phyloP scores from a whole-genome alignment of 306 rosid genomes.

The Cicer chorassanicum region DNA sequence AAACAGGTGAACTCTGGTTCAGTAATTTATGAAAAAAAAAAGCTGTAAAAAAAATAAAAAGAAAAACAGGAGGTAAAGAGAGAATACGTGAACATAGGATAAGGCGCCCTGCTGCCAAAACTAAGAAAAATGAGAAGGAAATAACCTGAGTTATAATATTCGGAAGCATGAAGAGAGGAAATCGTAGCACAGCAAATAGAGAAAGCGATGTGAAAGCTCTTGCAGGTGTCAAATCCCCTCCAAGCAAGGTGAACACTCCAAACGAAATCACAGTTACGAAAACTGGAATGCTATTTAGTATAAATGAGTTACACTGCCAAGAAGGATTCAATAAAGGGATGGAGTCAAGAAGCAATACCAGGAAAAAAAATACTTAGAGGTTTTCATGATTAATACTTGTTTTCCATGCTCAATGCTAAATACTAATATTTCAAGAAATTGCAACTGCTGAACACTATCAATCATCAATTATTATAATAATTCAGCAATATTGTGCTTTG shows the following conservation, averaged over 20 bases:
- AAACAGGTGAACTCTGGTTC: neutral
- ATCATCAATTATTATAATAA: constrained; percentile 33
- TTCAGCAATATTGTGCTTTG: constrained; percentile 17
- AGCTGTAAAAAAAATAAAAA: neutral
- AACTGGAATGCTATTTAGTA: constrained; percentile 91
- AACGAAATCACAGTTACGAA: constrained; percentile 92
- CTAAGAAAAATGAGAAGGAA: constrained; percentile 4
- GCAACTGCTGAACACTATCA: constrained; percentile 10
- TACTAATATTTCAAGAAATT: constrained; percentile 21
- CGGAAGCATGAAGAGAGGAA: constrained; percentile 98
- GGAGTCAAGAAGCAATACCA: constrained; percentile 37
- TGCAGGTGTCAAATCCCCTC: constrained; percentile 92
- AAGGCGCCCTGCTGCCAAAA: constrained; percentile 2
- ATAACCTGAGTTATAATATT: constrained; percentile 93
- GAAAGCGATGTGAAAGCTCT: constrained; percentile 97
- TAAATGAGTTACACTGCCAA: constrained; percentile 80
- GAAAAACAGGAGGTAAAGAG: neutral
- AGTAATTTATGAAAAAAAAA: constrained; percentile 6
- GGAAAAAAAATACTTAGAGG: neutral
- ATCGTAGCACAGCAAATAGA: constrained; percentile 92
- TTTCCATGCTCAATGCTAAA: neutral
- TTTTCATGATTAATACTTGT: constrained; percentile 21
- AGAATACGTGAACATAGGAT: constrained; percentile 12
- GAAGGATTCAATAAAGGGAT: constrained; percentile 31
- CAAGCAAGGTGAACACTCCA: constrained; percentile 92